Evolutionary conservation across 2,329 filamentous ascomycete genomes (phyloP).

Genomic region (Fragosphaeria purpurea): DNA sequence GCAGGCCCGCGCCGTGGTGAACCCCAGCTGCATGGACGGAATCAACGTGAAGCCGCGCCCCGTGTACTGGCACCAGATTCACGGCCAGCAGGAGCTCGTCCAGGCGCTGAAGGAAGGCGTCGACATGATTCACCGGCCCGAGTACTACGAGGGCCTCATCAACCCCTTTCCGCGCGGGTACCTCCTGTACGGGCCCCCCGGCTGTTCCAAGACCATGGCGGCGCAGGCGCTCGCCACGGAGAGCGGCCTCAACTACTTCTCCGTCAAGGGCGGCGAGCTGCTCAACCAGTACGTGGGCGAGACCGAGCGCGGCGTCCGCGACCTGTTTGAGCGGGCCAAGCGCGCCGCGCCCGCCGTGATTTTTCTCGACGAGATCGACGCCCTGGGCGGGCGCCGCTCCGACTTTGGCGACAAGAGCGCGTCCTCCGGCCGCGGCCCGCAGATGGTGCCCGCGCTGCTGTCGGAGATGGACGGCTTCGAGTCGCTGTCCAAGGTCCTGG

Average conservation of each 20-base stretch:
- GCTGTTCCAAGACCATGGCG: slow-evolving; percentile 88
- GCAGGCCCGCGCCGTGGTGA: slow-evolving; percentile 56
- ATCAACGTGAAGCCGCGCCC: slow-evolving; percentile 82
- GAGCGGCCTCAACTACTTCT: slow-evolving; percentile 84
- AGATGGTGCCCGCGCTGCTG: slow-evolving; percentile 79
- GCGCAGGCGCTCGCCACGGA: slow-evolving; percentile 88
- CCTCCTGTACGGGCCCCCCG: slow-evolving; percentile 82
- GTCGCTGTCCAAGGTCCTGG: slow-evolving; percentile 68
- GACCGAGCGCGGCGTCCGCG: slow-evolving; percentile 75
- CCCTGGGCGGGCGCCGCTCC: slow-evolving; percentile 53
- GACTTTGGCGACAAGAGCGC: slow-evolving; percentile 31
- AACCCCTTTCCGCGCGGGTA: slow-evolving; percentile 57
- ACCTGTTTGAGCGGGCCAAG: slow-evolving; percentile 75
- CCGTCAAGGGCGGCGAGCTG: slow-evolving; percentile 86
- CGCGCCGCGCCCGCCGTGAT: slow-evolving; percentile 86
- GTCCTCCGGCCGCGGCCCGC: slow-evolving; percentile 45
- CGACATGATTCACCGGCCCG: slow-evolving; percentile 21
- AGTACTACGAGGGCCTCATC: slow-evolving; percentile 28
- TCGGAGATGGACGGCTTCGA: slow-evolving; percentile 97
- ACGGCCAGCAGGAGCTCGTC: slow-evolving; percentile 72
- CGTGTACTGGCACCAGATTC: slow-evolving; percentile 78
- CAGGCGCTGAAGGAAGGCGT: slow-evolving; percentile 44
- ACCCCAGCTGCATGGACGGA: slow-evolving; percentile 79
- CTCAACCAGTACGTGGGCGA: slow-evolving; percentile 97
- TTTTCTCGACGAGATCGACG: slow-evolving; percentile 95